phyloP scores from a whole-genome alignment of 2,329 filamentous ascomycete genomes.

The Scedosporium apiospermum region DNA sequence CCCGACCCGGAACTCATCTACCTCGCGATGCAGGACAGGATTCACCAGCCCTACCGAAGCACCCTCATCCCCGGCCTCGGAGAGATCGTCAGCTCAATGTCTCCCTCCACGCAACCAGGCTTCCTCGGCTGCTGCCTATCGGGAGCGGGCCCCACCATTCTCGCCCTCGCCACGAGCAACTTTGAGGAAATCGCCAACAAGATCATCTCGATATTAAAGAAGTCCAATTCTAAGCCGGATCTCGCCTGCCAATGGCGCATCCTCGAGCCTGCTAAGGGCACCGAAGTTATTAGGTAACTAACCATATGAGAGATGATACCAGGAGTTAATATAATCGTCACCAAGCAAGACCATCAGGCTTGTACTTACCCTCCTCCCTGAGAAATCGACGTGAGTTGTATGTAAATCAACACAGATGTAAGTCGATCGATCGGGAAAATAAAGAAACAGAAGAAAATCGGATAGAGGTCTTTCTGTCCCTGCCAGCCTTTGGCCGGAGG shows the following conservation, averaged over 20 bases:
- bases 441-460: too few relatives aligned
- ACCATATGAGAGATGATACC: not conserved
- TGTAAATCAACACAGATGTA: too few relatives aligned
- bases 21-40: conserved; percentile 96
- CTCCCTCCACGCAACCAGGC: conserved; percentile 74
- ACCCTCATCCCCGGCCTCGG: conserved; percentile 84
- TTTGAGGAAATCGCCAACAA: conserved; percentile 78
- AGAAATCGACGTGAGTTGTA: too few relatives aligned
- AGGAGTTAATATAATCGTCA: not conserved
- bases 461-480: too few relatives aligned
- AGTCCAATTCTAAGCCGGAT: conserved; percentile 44
- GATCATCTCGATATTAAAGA: conserved; percentile 65
- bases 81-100: conserved; percentile 86
- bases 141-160: conserved; percentile 87
- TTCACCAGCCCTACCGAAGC: conserved; percentile 94
- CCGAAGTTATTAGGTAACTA: conserved; percentile 31
- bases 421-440: too few relatives aligned
- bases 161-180: conserved; percentile 83
- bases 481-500: too few relatives aligned
- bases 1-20: conserved; percentile 92
- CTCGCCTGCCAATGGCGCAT: conserved; percentile 82
- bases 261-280: conserved; percentile 76
- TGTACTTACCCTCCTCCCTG: too few relatives aligned
- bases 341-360: not conserved
- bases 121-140: conserved; percentile 91